A percentile compares a stretch with the other conserved stretches of the same genome.
Evolutionary conservation across 2,329 filamentous ascomycete genomes (phyloP).

Genomic region (Pseudophaeomoniella oleicola): DNA sequence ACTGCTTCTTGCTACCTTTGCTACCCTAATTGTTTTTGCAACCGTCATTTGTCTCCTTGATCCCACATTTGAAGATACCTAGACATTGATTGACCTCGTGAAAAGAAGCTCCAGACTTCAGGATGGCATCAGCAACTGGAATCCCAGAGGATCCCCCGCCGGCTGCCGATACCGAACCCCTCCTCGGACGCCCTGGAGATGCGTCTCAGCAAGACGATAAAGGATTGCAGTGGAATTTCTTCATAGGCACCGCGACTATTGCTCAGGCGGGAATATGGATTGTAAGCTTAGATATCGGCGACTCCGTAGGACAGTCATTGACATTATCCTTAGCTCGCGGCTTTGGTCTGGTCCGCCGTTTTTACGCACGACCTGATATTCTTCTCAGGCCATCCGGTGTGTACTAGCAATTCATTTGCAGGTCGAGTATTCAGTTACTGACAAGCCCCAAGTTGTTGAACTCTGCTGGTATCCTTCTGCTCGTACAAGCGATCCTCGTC

Average conservation of each 20-base stretch:
- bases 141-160: constrained; percentile 40
- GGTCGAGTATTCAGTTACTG: constrained; percentile 1
- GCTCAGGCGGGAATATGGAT: constrained; percentile 68
- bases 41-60: background rate
- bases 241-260: constrained; percentile 64
- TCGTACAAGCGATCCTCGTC: constrained; percentile 67
- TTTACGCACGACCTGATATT: constrained; percentile 58
- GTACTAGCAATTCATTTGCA: constrained; percentile 27
- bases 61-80: background rate
- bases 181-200: constrained; percentile 58
- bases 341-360: constrained; percentile 64
- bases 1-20: background rate
- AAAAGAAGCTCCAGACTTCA: too few species aligned
- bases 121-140: constrained; percentile 56
- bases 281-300: constrained; percentile 29
- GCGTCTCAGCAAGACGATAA: constrained; percentile 53
- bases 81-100: too few species aligned
- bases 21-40: background rate
- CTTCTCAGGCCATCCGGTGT: constrained; percentile 78
- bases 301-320: too few species aligned
- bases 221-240: constrained; percentile 54
- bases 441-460: constrained; percentile 32
- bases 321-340: constrained; percentile 38
- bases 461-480: constrained; percentile 53
- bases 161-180: constrained; percentile 48